Evolutionary conservation across 2,329 filamentous ascomycete species (phyloP).

Genomic region (Orbilia quercus): DNA sequence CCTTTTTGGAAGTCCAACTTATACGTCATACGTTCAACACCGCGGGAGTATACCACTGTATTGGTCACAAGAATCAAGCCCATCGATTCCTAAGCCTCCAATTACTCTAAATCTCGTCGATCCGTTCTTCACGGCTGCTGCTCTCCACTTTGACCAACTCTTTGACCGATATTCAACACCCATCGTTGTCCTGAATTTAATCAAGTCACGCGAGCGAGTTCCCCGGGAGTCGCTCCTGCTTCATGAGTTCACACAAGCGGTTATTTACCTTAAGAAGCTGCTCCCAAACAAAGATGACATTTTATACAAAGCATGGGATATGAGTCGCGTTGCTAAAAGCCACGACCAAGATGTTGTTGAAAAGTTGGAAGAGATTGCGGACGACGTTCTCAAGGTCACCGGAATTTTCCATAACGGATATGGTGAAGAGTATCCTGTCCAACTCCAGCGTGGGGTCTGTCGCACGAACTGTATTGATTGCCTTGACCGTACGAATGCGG

Average conservation of each 20-base stretch:
- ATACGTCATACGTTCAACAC: constrained; percentile 96
- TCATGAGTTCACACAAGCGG: constrained; percentile 84
- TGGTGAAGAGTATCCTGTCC: constrained; percentile 72
- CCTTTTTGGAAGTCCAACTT: constrained; percentile 87
- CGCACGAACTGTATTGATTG: constrained; percentile 99
- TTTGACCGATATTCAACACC: constrained; percentile 94
- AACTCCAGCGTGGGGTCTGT: constrained; percentile 89
- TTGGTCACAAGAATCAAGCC: constrained; percentile 96
- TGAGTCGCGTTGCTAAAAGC: constrained; percentile 93
- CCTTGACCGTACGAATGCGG: constrained; percentile 94
- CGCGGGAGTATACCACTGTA: constrained; percentile 95
- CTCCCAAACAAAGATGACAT: constrained; percentile 85
- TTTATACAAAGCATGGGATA: constrained; percentile 95
- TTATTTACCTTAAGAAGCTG: constrained; percentile 94
- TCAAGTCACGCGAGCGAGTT: constrained; percentile 87
- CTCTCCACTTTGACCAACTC: constrained; percentile 92
- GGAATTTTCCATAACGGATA: constrained; percentile 96
- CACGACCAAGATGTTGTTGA: constrained; percentile 94
- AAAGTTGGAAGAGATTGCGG: constrained; percentile 87
- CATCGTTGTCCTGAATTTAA: constrained; percentile 88
- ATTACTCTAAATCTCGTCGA: constrained; percentile 90
- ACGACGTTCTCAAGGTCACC: constrained; percentile 84
- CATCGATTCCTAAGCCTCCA: constrained; percentile 93
- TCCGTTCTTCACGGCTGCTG: constrained; percentile 92
- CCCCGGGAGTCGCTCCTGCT: constrained; percentile 92